Evolutionary conservation across 345 rosid species (phyloP), one percentile per base, ranked within the genome.

Genomic region (Hibiscus syriacus): DNA sequence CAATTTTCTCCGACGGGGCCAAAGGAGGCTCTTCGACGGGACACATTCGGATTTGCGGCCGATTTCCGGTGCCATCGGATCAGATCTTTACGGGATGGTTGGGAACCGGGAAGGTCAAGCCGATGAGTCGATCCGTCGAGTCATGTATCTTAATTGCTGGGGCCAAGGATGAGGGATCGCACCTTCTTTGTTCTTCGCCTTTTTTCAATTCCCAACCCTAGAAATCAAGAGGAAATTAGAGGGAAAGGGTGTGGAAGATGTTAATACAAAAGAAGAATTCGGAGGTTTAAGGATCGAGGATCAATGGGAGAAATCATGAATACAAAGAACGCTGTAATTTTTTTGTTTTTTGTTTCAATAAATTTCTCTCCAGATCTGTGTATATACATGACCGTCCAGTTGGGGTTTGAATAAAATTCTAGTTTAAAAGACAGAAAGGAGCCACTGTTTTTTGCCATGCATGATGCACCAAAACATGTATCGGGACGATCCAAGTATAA

Each of bases 141-240:
- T 90, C 57, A 93, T 93, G 98, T 89, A 86, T 84, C 71, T 93
- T 38, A 90, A 80, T 68, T 93, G 98, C 77, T 92, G 98, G 98
- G 89, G 92, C 22, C 97, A 85, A 76, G 84, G 86, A 54, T 54
- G 12, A 43, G 23, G 30, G 14, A 50, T 50, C 9, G 2, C 19
- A 16, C 50, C n/a, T n/a, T n/a, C 17, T 50, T 20, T 19, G 55
- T 50, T 50, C 5, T 43, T 14, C 22, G 1, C n/a, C 30, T 19
- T 41, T 3, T 22, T 43, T 23, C 55, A 22, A 6, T n/a, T 22
- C 41, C 19, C 13, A 38, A n/a, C 6, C 43, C 50, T n/a, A 55
- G 0, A 22, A 20, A 5, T 36, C n/a, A n/a, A 30, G n/a, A 7
- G 22, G 22, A n/a, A 57, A 16, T 13, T 17, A 14, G 4, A 12